Evolutionary conservation across 306 rosid genomes (phyloP), one percentile per base, ranked within the genome.

Genomic region (Quercus gilva): DNA sequence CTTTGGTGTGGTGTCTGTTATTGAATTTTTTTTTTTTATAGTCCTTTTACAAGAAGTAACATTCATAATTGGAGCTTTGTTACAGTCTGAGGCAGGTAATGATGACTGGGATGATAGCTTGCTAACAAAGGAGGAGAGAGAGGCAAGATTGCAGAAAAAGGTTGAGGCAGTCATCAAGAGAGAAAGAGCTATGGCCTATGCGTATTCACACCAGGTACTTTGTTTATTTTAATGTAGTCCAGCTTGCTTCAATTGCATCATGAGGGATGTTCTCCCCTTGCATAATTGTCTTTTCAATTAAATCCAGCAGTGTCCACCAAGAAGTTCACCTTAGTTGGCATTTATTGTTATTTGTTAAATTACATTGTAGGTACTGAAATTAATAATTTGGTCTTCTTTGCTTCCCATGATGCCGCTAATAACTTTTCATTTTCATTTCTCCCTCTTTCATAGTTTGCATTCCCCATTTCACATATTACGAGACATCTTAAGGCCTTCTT

Each of bases 71-170:
- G 43, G 63, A 55, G 76, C 45, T 9, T 19, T 63, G 80, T 69
- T 83, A 41, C 58, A 92, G 99, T 91, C 97, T 25, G 99, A 92
- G 88, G 84, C 89, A 82, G 97, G 92, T 45, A 86, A 87, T 26
- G 97, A 86, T 61, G 97, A 92, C 4, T 96, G 99, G 99, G 98
- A 96, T 78, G 97, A 89, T 83, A 96, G 98, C 84, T 77, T 90
- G 83, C 81, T 96, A 78, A 93, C 94, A 55, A 96, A 92, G 86
- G 99, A 96, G 84, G 94, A 96, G 89, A 81, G 85, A 60, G 99
- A 96, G 74, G 90, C 84, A 51, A 90, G 97, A 80, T 41, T 90
- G 92, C 99, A 96, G 82, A 93, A 84, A 82, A 96, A 90, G 85
- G 94, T 92, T 2, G 96, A 93, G 76, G 99, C 99, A 26, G 82